Percentiles rank a stretch among this genome's conserved stretches.
Evolutionary conservation across 257 asterid species (phyloP).

Genomic region (Phtheirospermum japonicum): DNA sequence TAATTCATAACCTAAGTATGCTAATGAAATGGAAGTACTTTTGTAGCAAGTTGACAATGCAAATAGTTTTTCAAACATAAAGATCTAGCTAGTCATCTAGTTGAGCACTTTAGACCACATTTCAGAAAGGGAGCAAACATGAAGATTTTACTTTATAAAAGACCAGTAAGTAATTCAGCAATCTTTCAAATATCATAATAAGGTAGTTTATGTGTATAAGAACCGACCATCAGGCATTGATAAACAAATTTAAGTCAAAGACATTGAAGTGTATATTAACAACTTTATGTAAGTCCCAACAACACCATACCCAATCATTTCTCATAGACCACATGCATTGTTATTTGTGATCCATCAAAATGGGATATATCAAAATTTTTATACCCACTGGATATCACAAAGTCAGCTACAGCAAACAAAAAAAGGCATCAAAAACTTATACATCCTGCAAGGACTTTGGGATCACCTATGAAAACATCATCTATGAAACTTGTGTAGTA

Average conservation of each 20-base stretch:
- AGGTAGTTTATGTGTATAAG: neutral
- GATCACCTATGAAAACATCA: too few relatives aligned
- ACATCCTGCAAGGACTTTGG: slow-evolving; percentile 81
- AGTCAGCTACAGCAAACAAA: slow-evolving; percentile 17
- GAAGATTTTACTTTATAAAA: too few relatives aligned
- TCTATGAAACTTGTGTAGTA: too few relatives aligned
- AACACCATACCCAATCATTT: slow-evolving; percentile 1
- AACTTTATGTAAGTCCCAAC: slow-evolving; percentile 7
- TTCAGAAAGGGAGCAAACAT: too few relatives aligned
- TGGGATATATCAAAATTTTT: slow-evolving; percentile 14
- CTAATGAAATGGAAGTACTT: neutral
- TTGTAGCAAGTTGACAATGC: neutral
- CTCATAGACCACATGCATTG: slow-evolving; percentile 21
- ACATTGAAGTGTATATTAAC: neutral
- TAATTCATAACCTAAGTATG: neutral
- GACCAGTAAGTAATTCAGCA: neutral
- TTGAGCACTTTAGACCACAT: slow-evolving; percentile 3
- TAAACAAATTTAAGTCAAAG: slow-evolving; percentile 3
- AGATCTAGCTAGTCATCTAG: too few relatives aligned
- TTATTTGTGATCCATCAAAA: slow-evolving; percentile 16
- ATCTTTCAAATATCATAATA: neutral
- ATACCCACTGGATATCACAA: slow-evolving; percentile 18
- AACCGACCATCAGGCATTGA: neutral
- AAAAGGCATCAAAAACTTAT: slow-evolving; percentile 35
- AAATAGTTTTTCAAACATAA: neutral